Evolutionary conservation across 2,329 filamentous ascomycete genomes (phyloP).

Genomic region (Penicillium thymicola): DNA sequence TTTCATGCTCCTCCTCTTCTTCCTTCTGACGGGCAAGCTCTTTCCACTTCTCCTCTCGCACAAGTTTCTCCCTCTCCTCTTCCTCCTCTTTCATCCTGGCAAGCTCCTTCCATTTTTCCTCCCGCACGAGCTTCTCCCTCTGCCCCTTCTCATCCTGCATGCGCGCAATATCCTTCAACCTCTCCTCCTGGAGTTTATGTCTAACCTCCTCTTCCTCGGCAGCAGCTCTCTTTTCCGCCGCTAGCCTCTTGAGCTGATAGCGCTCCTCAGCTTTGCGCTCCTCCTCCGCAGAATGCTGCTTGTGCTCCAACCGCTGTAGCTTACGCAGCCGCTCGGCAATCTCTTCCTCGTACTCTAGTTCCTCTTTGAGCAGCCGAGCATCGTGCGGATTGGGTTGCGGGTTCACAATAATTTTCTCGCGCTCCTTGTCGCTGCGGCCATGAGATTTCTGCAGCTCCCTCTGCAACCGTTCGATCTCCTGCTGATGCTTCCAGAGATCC

Average conservation of each 20-base stretch:
- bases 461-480: constrained; percentile 37
- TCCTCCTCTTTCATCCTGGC: constrained; percentile 27
- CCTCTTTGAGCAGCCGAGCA: constrained; percentile 31
- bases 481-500: constrained; percentile 35
- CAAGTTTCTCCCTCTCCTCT: constrained; percentile 30
- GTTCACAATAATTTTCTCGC: constrained; percentile 2
- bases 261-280: constrained; percentile 16
- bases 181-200: constrained; percentile 28
- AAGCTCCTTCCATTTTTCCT: constrained; percentile 14
- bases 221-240: constrained; percentile 33
- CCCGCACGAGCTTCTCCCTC: constrained; percentile 23
- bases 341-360: constrained; percentile 46
- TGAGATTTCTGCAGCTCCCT: constrained; percentile 31
- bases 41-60: constrained; percentile 5
- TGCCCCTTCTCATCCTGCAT: constrained; percentile 29
- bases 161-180: constrained; percentile 31
- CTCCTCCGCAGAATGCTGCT: constrained; percentile 34
- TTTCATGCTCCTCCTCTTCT: constrained; percentile 6
- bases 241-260: constrained; percentile 21
- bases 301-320: constrained; percentile 39
- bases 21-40: constrained; percentile 32
- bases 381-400: constrained; percentile 23
- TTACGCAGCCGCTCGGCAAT: constrained; percentile 37
- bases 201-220: constrained; percentile 34
- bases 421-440: constrained; percentile 4